phyloP scores from a whole-genome alignment of 1,284 basidiomycete species.

The Moesziomyces parantarcticus region DNA sequence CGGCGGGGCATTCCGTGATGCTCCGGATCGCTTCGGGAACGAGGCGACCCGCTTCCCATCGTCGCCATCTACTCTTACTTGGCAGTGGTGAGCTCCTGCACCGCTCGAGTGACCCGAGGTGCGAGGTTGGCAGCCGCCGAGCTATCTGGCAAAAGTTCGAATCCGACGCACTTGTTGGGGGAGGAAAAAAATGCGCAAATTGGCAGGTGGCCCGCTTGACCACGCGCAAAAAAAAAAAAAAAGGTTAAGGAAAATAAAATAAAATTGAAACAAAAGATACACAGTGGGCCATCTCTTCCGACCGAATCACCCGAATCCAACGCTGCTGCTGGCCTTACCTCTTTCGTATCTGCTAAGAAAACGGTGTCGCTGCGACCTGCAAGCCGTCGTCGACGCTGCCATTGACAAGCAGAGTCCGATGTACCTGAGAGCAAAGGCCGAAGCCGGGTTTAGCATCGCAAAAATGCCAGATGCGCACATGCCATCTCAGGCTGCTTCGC shows the following conservation, averaged over 20 bases:
- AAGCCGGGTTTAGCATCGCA: background rate
- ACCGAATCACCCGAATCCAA: background rate
- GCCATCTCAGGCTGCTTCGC: background rate
- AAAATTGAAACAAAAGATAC: background rate
- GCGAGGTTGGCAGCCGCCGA: background rate
- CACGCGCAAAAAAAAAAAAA: background rate
- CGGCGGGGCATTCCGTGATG: too few species aligned
- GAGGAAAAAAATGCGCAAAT: slow-evolving; percentile 1
- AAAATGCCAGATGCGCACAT: background rate
- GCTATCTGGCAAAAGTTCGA: slow-evolving; percentile 4
- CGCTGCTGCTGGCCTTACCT: too few species aligned
- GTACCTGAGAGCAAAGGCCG: background rate
- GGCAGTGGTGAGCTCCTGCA: too few species aligned
- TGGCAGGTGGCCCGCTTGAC: slow-evolving; percentile 6
- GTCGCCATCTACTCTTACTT: too few species aligned
- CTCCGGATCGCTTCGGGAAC: too few species aligned
- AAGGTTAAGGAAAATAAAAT: background rate
- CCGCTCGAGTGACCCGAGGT: background rate
- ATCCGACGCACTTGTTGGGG: slow-evolving; percentile 10
- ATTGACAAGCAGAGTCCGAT: background rate
- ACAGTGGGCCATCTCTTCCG: background rate
- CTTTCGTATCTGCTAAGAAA: too few species aligned
- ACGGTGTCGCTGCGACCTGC: background rate
- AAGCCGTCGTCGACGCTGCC: background rate
- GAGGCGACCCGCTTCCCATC: too few species aligned